A percentile compares a stretch with the other conserved stretches of the same genome.
Evolutionary conservation across 345 rosid genomes (phyloP).

Genomic region (Jatropha curcas): DNA sequence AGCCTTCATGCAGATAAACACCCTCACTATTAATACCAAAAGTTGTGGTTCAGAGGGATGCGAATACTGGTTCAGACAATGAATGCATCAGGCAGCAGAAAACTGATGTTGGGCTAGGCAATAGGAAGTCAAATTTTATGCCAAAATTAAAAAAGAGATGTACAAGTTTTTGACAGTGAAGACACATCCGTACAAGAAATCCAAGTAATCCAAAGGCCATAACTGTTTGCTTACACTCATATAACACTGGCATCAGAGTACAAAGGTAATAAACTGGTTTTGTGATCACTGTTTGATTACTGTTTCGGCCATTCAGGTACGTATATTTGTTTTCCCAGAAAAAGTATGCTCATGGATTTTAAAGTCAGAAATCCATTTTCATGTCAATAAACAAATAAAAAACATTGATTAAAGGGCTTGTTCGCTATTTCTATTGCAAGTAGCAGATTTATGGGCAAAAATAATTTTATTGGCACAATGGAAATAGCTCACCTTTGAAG

Average conservation of each 20-base stretch:
- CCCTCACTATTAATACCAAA: not conserved
- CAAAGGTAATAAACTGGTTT: too few species aligned
- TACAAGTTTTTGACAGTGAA: not conserved
- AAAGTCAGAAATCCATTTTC: not conserved
- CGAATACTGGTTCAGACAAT: not conserved
- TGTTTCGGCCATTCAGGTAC: not conserved
- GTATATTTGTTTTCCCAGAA: not conserved
- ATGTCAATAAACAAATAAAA: not conserved
- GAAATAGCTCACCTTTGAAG: too few species aligned
- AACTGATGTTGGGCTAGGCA: not conserved
- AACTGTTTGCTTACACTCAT: too few species aligned
- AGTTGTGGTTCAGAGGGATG: not conserved
- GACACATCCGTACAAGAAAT: not conserved
- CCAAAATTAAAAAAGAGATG: not conserved
- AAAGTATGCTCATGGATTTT: not conserved
- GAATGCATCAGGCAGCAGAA: not conserved
- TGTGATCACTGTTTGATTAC: too few species aligned
- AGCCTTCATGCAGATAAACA: not conserved
- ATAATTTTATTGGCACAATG: too few species aligned
- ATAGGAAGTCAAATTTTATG: not conserved
- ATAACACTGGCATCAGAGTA: too few species aligned
- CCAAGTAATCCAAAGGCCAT: not conserved
- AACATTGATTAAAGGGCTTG: not conserved
- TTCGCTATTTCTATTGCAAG: too few species aligned
- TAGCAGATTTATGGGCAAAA: too few species aligned